Conservation (phyloP, 2,329 filamentous ascomycete genomes). For the Lasiodiplodia citricola region DNA sequence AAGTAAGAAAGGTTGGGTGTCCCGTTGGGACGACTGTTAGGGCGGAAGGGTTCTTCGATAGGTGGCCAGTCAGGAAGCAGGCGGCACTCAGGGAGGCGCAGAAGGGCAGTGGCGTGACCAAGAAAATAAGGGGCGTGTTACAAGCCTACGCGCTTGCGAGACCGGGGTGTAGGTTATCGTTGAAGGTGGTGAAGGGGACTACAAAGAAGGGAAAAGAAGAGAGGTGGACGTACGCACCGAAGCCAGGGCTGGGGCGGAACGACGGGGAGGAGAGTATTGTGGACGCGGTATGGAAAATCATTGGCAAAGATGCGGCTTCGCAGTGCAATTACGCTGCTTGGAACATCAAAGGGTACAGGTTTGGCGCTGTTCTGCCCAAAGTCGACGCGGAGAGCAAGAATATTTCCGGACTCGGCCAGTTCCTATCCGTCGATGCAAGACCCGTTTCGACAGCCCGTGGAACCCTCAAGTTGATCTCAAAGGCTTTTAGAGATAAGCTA, state of each 20-base stretch:
- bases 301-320: constrained; percentile 62
- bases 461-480: constrained; percentile 64
- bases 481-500: constrained; percentile 59
- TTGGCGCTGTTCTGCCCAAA: constrained; percentile 66
- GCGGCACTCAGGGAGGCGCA: constrained; percentile 61
- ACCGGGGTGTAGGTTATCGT: constrained; percentile 64
- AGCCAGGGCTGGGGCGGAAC: constrained; percentile 45
- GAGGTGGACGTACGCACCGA: constrained; percentile 69
- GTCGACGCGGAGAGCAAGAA: constrained; percentile 50
- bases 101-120: constrained; percentile 53
- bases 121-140: constrained; percentile 65
- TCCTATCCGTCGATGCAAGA: constrained; percentile 71
- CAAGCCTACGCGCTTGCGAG: constrained; percentile 70
- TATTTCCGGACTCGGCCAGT: constrained; percentile 53
- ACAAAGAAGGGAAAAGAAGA: constrained; percentile 41
- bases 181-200: constrained; percentile 60
- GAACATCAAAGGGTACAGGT: constrained; percentile 48
- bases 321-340: constrained; percentile 57
- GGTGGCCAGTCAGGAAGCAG: constrained; percentile 68
- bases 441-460: constrained; percentile 64
- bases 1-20: constrained; percentile 55
- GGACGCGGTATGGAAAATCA: constrained; percentile 67
- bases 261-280: neutral
- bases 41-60: constrained; percentile 63
- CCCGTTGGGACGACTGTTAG: constrained; percentile 73